Percentiles rank a stretch among this genome's conserved stretches.
Evolutionary conservation across 2,329 filamentous ascomycete species (phyloP).

Genomic region (Coccinonectria pachysandricola): DNA sequence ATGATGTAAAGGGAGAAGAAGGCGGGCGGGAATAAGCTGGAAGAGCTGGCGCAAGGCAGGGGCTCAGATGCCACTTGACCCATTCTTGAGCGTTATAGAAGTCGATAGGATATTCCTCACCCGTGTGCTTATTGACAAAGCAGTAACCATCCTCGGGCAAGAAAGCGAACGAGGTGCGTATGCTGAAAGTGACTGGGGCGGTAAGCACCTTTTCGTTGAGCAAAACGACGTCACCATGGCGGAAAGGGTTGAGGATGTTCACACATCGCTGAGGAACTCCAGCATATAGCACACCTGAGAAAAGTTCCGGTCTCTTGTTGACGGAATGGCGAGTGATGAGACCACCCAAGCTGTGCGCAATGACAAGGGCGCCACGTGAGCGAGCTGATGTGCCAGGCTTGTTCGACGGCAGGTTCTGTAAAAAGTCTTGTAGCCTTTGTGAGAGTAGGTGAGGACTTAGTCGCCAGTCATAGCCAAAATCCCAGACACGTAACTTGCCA

Average conservation of each 20-base stretch:
- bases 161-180: slow-evolving; percentile 76
- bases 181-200: slow-evolving; percentile 85
- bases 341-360: slow-evolving; percentile 81
- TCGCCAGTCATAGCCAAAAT: slow-evolving; percentile 94
- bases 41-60: slow-evolving; percentile 60
- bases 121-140: slow-evolving; percentile 74
- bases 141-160: slow-evolving; percentile 80
- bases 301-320: slow-evolving; percentile 75
- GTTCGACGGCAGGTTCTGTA: slow-evolving; percentile 69
- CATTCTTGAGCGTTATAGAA: slow-evolving; percentile 75
- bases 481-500: slow-evolving; percentile 68
- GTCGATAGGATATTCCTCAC: slow-evolving; percentile 70
- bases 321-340: slow-evolving; percentile 81
- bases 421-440: slow-evolving; percentile 57
- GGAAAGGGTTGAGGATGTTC: slow-evolving; percentile 81
- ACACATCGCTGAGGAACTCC: slow-evolving; percentile 79
- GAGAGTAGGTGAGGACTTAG: slow-evolving; percentile 72
- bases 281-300: slow-evolving; percentile 76
- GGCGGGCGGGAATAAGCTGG: slow-evolving; percentile 41
- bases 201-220: slow-evolving; percentile 84
- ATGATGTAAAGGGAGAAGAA: slow-evolving; percentile 6
- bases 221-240: slow-evolving; percentile 86
- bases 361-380: slow-evolving; percentile 62
- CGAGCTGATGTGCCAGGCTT: slow-evolving; percentile 39
- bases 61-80: slow-evolving; percentile 68